phyloP scores from a whole-genome alignment of 768 basidiomycete species.

The Tephrocybe rancida region DNA sequence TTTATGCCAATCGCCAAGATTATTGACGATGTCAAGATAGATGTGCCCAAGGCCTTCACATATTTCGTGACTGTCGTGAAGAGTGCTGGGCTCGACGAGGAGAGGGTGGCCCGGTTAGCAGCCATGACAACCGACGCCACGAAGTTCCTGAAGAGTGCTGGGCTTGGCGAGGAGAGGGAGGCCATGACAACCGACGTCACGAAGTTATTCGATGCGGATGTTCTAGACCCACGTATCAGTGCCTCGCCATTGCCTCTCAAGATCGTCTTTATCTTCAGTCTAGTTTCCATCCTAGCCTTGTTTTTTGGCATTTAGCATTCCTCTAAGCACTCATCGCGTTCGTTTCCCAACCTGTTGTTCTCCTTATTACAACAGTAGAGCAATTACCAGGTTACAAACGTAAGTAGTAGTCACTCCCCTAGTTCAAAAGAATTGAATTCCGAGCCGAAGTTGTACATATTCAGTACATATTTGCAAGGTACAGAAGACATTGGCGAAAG shows the following conservation, averaged over 20 bases:
- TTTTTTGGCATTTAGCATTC: slow-evolving; percentile 14
- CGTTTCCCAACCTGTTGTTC: slow-evolving; percentile 19
- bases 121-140: slow-evolving; percentile 63
- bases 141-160: slow-evolving; percentile 60
- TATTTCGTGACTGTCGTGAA: slow-evolving; percentile 77
- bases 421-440: no score
- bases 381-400: slow-evolving; percentile 17
- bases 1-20: slow-evolving; percentile 70
- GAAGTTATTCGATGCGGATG: no score
- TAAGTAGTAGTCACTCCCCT: no score
- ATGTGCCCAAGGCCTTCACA: slow-evolving; percentile 84
- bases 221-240: slow-evolving; percentile 44
- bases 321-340: slow-evolving; percentile 16
- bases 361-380: slow-evolving; percentile 16
- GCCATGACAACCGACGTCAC: no score
- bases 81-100: slow-evolving; percentile 67
- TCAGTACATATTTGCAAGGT: no score
- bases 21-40: slow-evolving; percentile 88
- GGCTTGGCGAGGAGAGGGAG: no score
- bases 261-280: slow-evolving; percentile 15
- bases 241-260: slow-evolving; percentile 19
- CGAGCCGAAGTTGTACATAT: no score
- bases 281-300: background rate
- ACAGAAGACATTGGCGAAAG: no score
- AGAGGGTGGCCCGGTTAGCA: slow-evolving; percentile 55